Conservation (phyloP, 768 basidiomycete genomes). For the Tylopilus intermedius region DNA sequence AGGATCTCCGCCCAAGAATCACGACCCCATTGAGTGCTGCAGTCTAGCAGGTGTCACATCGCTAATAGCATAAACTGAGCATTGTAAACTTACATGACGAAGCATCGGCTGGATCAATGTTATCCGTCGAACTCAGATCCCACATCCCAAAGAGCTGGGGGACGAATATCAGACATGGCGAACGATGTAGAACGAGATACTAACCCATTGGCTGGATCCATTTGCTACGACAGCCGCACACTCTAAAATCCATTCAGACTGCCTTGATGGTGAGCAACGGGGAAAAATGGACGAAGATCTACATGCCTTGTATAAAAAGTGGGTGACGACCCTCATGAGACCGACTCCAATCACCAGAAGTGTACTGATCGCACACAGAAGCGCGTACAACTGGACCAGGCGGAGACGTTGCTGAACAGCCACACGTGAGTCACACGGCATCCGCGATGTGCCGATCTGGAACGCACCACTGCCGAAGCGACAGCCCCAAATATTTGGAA, state of each 20-base stretch:
- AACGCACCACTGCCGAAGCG: constrained; percentile 48
- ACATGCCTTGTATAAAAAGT: constrained; percentile 64
- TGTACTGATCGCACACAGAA: constrained; percentile 42
- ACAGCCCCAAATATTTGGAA: constrained; percentile 55
- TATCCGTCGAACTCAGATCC: constrained; percentile 37
- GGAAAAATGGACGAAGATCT: neutral
- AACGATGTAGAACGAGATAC: constrained; percentile 7
- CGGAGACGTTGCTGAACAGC: constrained; percentile 46
- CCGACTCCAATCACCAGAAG: constrained; percentile 49
- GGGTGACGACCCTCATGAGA: constrained; percentile 53
- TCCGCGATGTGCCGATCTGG: neutral
- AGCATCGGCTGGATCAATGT: constrained; percentile 39
- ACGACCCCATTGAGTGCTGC: constrained; percentile 52
- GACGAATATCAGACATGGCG: constrained; percentile 15
- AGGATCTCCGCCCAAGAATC: constrained; percentile 69
- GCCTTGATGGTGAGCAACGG: neutral
- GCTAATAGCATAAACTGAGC: neutral
- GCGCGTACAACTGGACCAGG: constrained; percentile 53
- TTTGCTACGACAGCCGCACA: constrained; percentile 43
- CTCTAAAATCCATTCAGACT: constrained; percentile 56
- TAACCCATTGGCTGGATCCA: constrained; percentile 30
- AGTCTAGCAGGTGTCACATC: constrained; percentile 44
- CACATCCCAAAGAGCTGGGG: constrained; percentile 48
- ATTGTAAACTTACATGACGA: constrained; percentile 37
- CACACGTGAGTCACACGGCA: neutral